Evolutionary conservation across 805 yeast genomes (phyloP).

Genomic region (Metschnikowia koreensis): DNA sequence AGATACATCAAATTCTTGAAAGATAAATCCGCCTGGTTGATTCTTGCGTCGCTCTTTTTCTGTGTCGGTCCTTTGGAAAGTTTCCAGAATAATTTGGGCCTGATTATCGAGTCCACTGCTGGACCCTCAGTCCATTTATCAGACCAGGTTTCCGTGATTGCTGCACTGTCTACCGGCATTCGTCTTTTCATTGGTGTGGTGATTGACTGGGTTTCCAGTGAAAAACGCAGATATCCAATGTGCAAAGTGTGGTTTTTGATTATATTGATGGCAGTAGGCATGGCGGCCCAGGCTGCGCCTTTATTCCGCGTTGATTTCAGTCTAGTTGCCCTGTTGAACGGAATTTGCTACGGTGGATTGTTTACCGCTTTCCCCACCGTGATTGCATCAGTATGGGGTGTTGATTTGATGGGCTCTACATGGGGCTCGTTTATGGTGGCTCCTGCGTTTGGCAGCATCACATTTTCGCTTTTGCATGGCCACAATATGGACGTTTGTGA

Average conservation of each 20-base stretch:
- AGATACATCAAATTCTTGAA: conserved; percentile 39
- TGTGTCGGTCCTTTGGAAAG: conserved; percentile 83
- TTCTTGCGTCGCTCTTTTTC: conserved; percentile 62
- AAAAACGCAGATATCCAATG: conserved; percentile 25
- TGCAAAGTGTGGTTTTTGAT: conserved; percentile 36
- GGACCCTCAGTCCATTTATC: conserved; percentile 25
- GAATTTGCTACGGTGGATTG: conserved; percentile 75
- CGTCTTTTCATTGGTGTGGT: conserved; percentile 65
- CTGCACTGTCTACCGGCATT: conserved; percentile 66
- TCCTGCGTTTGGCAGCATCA: conserved; percentile 77
- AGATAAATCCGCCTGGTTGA: conserved; percentile 61
- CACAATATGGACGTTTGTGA: conserved; percentile 50
- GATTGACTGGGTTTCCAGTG: conserved; percentile 57
- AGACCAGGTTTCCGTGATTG: conserved; percentile 58
- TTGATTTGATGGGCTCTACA: conserved; percentile 83
- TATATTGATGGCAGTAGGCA: conserved; percentile 27
- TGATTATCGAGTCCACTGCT: conserved; percentile 50
- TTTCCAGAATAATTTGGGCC: conserved; percentile 80
- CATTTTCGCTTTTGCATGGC: conserved; percentile 72
- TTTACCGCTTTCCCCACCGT: conserved; percentile 87
- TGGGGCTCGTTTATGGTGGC: conserved; percentile 91
- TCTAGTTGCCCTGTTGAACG: conserved; percentile 50
- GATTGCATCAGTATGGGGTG: conserved; percentile 82
- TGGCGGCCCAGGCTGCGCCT: conserved; percentile 28
- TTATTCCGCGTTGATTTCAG: conserved; percentile 16